phyloP scores from a whole-genome alignment of 106 monocot genomes.

The Alisma plantagoaquatica region DNA sequence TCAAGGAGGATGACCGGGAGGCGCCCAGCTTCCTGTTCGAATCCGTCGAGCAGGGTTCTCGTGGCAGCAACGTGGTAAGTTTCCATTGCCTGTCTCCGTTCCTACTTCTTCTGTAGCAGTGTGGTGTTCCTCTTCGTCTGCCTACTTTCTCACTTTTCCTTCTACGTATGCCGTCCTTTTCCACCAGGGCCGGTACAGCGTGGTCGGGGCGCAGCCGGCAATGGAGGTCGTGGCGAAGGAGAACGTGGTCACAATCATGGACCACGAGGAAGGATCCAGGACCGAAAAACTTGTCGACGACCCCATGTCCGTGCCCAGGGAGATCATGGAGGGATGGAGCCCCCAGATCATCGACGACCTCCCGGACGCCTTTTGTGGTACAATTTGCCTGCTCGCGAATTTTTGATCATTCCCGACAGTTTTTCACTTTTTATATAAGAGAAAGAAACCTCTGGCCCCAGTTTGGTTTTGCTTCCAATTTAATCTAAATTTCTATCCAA shows the following conservation, averaged over 20 bases:
- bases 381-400: too few relatives aligned
- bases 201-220: slow-evolving; percentile 77
- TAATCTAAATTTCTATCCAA: too few relatives aligned
- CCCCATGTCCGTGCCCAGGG: slow-evolving; percentile 62
- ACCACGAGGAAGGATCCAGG: slow-evolving; percentile 54
- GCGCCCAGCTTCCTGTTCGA: slow-evolving; percentile 92
- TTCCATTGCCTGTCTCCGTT: background rate
- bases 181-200: slow-evolving; percentile 71
- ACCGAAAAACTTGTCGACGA: slow-evolving; percentile 53
- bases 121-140: background rate
- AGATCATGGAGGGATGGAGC: slow-evolving; percentile 66
- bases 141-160: background rate
- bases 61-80: slow-evolving; percentile 55
- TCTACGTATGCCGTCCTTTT: background rate
- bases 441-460: too few relatives aligned
- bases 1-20: slow-evolving; percentile 52
- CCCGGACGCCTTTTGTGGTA: slow-evolving; percentile 76
- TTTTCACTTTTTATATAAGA: too few relatives aligned
- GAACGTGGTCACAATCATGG: slow-evolving; percentile 65
- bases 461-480: too few relatives aligned
- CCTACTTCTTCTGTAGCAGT: background rate
- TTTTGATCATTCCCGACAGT: too few relatives aligned
- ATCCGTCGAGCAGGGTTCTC: slow-evolving; percentile 70
- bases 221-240: slow-evolving; percentile 90
- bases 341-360: slow-evolving; percentile 56